Evolutionary conservation across 108 stramenopile genomes (phyloP).

Genomic region (Cyclotella kingstonii): DNA sequence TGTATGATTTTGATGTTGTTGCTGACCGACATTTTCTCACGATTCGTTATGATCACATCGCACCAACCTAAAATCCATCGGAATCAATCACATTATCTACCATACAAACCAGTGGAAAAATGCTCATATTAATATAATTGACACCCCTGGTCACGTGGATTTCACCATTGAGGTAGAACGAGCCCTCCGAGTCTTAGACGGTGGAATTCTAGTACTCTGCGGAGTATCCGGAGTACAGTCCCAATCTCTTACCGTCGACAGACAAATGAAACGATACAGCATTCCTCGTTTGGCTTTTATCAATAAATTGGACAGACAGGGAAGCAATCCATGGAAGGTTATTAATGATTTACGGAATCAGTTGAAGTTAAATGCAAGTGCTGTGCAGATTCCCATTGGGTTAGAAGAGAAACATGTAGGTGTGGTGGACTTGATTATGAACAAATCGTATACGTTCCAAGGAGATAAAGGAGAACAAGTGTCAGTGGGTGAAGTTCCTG

Average conservation of each 20-base stretch:
- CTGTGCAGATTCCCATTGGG: constrained; percentile 97
- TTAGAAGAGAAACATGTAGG: constrained; percentile 91
- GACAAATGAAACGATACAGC: constrained; percentile 99
- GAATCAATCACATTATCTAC: not conserved
- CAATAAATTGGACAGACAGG: constrained; percentile 98
- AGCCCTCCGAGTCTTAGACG: constrained; percentile 98
- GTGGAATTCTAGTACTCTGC: constrained; percentile 94
- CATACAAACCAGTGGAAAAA: constrained; percentile 74
- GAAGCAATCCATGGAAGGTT: constrained; percentile 92
- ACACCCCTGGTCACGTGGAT: constrained; percentile 98
- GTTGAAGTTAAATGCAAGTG: constrained; percentile 93
- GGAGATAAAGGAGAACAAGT: constrained; percentile 90
- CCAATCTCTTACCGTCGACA: constrained; percentile 97
- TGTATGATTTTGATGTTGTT: too few relatives aligned
- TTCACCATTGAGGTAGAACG: constrained; percentile 98
- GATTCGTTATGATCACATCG: too few relatives aligned
- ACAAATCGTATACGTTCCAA: constrained; percentile 72
- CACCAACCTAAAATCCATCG: too few relatives aligned
- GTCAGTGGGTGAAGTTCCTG: constrained; percentile 83
- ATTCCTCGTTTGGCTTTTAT: constrained; percentile 98
- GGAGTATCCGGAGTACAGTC: constrained; percentile 98
- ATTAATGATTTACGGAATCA: constrained; percentile 80
- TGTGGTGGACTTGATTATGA: constrained; percentile 89
- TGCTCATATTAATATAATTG: constrained; percentile 98
- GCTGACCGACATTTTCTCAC: too few relatives aligned